Conservation (phyloP, 176 grass and related monocot species). For the Areca catechu region DNA sequence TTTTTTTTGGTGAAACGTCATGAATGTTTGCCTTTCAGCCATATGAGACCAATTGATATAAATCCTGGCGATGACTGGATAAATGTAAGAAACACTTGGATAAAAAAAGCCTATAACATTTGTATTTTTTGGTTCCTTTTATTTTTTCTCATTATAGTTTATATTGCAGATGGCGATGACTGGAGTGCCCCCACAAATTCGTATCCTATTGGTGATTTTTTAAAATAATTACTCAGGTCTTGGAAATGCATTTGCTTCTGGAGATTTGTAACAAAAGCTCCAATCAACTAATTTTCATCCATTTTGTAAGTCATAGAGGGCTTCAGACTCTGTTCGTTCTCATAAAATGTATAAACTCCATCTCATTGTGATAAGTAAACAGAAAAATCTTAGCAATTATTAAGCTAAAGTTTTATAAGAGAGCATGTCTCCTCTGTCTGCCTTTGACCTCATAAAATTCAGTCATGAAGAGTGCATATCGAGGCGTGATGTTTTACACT, state of each 20-base stretch:
- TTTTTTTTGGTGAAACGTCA: constrained; percentile 11
- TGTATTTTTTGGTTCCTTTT: constrained; percentile 4
- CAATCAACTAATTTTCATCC: too few relatives aligned
- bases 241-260: too few relatives aligned
- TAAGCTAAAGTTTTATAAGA: constrained; percentile 3
- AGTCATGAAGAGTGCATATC: constrained; percentile 90
- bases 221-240: too few relatives aligned
- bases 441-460: constrained; percentile 27
- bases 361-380: too few relatives aligned
- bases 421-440: constrained; percentile 5
- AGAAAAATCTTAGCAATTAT: too few relatives aligned
- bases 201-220: constrained; percentile 39
- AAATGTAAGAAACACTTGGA: constrained; percentile 47
- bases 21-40: constrained; percentile 37
- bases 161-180: constrained; percentile 69
- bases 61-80: constrained; percentile 84
- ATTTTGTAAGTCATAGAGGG: too few relatives aligned
- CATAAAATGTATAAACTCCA: too few relatives aligned
- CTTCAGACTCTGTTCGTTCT: too few relatives aligned
- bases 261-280: too few relatives aligned
- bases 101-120: not conserved
- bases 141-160: constrained; percentile 18
- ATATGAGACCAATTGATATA: constrained; percentile 58
- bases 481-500: constrained; percentile 82
- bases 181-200: constrained; percentile 75